phyloP scores from a whole-genome alignment of 1,139 yeast species.

The Geotrichum candidum region DNA sequence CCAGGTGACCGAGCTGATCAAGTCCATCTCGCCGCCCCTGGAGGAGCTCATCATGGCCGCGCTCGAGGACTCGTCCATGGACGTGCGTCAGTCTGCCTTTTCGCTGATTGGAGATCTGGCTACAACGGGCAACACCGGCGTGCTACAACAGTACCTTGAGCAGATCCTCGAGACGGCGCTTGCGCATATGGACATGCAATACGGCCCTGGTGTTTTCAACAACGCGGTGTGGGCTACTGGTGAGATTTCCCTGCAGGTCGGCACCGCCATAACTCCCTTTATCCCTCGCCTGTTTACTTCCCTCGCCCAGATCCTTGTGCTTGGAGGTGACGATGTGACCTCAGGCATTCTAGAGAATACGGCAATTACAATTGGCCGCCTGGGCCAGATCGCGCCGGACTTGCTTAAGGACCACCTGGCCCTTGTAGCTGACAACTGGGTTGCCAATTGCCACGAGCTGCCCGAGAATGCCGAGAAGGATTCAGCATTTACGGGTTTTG shows the following conservation, averaged over 20 bases:
- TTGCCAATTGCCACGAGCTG: slow-evolving; percentile 55
- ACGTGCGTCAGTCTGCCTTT: slow-evolving; percentile 87
- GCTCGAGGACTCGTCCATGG: slow-evolving; percentile 69
- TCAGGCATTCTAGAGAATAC: slow-evolving; percentile 76
- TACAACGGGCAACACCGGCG: slow-evolving; percentile 48
- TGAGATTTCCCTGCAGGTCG: slow-evolving; percentile 64
- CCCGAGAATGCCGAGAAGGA: slow-evolving; percentile 79
- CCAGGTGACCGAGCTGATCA: slow-evolving; percentile 54
- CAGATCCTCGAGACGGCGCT: slow-evolving; percentile 59
- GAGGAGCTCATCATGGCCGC: slow-evolving; percentile 64
- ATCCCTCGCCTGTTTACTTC: slow-evolving; percentile 51
- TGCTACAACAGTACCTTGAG: slow-evolving; percentile 53
- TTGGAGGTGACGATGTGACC: slow-evolving; percentile 47
- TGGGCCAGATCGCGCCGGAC: slow-evolving; percentile 63
- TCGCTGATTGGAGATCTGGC: slow-evolving; percentile 88
- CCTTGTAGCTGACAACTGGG: slow-evolving; percentile 60
- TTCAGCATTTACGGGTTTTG: slow-evolving; percentile 71
- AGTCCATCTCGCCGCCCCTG: slow-evolving; percentile 39
- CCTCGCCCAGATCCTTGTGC: slow-evolving; percentile 58
- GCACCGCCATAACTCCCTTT: slow-evolving; percentile 46
- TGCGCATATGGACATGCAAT: slow-evolving; percentile 48
- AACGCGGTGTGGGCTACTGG: slow-evolving; percentile 95
- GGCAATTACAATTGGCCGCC: slow-evolving; percentile 89
- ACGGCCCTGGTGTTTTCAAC: slow-evolving; percentile 57
- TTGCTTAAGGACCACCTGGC: slow-evolving; percentile 52